These are phyloP conservation scores for Phlebopus sp. DNA, from an alignment of 1,284 basidiomycete species.

Conservation along the genomic window DNA sequence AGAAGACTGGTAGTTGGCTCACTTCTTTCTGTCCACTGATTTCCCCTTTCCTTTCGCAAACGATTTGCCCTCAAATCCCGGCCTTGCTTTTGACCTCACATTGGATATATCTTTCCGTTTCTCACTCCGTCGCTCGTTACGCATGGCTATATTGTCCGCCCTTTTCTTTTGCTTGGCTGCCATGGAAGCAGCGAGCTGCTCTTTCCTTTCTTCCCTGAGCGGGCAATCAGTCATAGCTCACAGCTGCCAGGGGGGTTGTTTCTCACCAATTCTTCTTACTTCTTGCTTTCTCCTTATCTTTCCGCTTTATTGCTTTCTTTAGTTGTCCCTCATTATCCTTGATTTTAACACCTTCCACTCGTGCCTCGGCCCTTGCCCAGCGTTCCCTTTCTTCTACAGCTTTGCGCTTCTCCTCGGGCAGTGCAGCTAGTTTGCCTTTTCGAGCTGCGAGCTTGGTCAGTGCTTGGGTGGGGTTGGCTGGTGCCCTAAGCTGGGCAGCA, in stretches of 20 bases:
- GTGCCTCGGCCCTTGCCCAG: conserved; percentile 84
- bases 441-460: conserved; percentile 74
- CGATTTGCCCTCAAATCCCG: conserved; percentile 80
- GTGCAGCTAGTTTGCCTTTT: conserved; percentile 66
- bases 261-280: conserved; percentile 82
- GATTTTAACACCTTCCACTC: conserved; percentile 84
- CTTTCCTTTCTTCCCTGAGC: conserved; percentile 79
- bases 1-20: background rate
- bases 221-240: conserved; percentile 2
- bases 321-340: conserved; percentile 77
- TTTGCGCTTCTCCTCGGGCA: conserved; percentile 80
- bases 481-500: conserved; percentile 54
- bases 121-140: conserved; percentile 76
- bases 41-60: conserved; percentile 59
- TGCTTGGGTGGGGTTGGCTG: conserved; percentile 81
- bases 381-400: conserved; percentile 73
- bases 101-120: conserved; percentile 65
- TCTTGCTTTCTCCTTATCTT: conserved; percentile 85
- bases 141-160: conserved; percentile 81
- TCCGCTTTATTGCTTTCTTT: conserved; percentile 88
- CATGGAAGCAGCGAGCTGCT: conserved; percentile 68
- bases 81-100: conserved; percentile 62
- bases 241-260: background rate
- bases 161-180: conserved; percentile 86
- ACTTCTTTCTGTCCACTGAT: conserved; percentile 10